A percentile compares a stretch with the other conserved stretches of the same genome.
These are phyloP conservation scores for Fusarium drepaniforme DNA, from an alignment of 2,329 filamentous ascomycete species.

Conservation along the genomic window DNA sequence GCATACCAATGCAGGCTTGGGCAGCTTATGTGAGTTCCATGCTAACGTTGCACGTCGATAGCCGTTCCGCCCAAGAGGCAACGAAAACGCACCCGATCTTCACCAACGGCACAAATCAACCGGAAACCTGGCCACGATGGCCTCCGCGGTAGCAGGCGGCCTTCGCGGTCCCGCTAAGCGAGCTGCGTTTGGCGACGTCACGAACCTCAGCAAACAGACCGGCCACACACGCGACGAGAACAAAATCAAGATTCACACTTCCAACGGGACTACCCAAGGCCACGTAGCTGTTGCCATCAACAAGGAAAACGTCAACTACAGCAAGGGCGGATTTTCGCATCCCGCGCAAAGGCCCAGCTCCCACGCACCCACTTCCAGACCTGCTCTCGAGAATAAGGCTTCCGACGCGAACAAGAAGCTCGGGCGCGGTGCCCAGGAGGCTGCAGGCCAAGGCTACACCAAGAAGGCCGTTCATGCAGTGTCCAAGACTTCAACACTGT, in stretches of 20 bases:
- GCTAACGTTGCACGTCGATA: slow-evolving; percentile 42
- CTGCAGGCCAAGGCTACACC: slow-evolving; percentile 21
- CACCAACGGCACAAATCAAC: slow-evolving; percentile 89
- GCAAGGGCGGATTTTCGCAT: slow-evolving; percentile 53
- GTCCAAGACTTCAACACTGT: slow-evolving; percentile 29
- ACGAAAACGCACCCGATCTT: slow-evolving; percentile 63
- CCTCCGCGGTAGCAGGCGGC: slow-evolving; percentile 42
- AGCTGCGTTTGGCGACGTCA: slow-evolving; percentile 85
- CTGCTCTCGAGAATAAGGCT: slow-evolving; percentile 39
- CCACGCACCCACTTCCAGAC: slow-evolving; percentile 40
- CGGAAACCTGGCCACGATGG: slow-evolving; percentile 62
- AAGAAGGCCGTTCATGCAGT: slow-evolving; percentile 35
- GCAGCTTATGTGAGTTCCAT: slow-evolving; percentile 5
- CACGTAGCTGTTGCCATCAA: slow-evolving; percentile 45
- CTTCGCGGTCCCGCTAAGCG: slow-evolving; percentile 72
- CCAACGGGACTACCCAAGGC: slow-evolving; percentile 42
- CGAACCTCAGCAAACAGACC: slow-evolving; percentile 69
- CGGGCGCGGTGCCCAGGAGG: slow-evolving; percentile 28
- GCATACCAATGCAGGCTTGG: slow-evolving; percentile 21
- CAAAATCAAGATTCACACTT: slow-evolving; percentile 52
- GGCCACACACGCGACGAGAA: slow-evolving; percentile 47
- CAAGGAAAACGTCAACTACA: slow-evolving; percentile 59
- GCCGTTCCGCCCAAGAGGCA: slow-evolving; percentile 61
- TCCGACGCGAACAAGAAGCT: slow-evolving; percentile 43
- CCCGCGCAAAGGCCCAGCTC: slow-evolving; percentile 50